Evolutionary conservation across 352 stramenopile species (phyloP).

Genomic region (Pythium brachiatum): DNA sequence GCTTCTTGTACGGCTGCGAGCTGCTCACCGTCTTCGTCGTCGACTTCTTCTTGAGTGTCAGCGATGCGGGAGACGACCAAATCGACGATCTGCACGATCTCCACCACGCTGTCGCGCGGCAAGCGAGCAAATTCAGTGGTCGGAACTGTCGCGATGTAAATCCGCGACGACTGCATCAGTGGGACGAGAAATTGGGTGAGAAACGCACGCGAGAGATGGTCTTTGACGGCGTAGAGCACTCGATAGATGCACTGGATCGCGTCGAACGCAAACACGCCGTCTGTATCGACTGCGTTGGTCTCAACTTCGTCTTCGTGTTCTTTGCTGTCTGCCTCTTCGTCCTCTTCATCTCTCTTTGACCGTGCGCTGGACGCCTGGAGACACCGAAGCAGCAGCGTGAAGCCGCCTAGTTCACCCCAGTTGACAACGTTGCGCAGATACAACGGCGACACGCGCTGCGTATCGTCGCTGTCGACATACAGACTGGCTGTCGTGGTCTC

Average conservation of each 20-base stretch:
- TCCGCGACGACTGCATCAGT: constrained; percentile 30
- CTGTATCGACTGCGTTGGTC: background rate
- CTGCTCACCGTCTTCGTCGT: background rate
- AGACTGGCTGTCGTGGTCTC: background rate
- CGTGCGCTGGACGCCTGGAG: constrained; percentile 23
- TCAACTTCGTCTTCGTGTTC: constrained; percentile 6
- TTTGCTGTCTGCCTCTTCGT: background rate
- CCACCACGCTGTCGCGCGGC: constrained; percentile 46
- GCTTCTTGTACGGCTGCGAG: constrained; percentile 9
- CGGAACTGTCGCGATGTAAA: constrained; percentile 29
- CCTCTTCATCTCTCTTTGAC: constrained; percentile 5
- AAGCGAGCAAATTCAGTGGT: constrained; percentile 34
- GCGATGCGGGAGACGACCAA: constrained; percentile 31
- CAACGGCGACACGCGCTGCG: constrained; percentile 30
- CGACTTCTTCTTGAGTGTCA: background rate
- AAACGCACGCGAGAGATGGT: constrained; percentile 46
- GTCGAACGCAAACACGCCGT: constrained; percentile 44
- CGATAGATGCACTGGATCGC: constrained; percentile 51
- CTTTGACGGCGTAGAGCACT: constrained; percentile 56
- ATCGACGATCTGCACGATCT: constrained; percentile 62
- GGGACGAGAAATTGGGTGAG: constrained; percentile 35
- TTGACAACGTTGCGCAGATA: constrained; percentile 51
- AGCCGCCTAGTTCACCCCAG: constrained; percentile 55
- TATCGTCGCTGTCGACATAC: constrained; percentile 7
- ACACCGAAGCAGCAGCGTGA: constrained; percentile 46